These are phyloP conservation scores for Candida peoriensis DNA, from an alignment of 805 yeast species.

Conservation along the genomic window DNA sequence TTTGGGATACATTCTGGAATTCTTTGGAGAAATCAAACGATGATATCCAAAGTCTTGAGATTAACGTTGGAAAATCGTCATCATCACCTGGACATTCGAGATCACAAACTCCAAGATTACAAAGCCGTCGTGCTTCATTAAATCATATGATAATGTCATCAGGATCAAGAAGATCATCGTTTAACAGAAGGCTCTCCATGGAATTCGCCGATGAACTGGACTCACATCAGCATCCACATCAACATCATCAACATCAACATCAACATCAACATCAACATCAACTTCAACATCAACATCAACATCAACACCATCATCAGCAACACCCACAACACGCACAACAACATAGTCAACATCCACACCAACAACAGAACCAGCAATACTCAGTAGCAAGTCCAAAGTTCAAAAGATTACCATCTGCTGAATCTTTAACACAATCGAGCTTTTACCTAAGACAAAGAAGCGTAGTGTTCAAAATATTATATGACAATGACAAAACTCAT, in stretches of 20 bases:
- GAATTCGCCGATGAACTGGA: constrained; percentile 8
- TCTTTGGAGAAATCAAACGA: constrained; percentile 26
- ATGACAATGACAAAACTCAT: constrained; percentile 11
- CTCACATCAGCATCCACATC: not conserved
- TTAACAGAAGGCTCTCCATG: constrained; percentile 11
- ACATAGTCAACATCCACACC: too few relatives aligned
- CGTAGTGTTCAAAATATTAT: constrained; percentile 18
- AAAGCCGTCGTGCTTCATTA: constrained; percentile 17
- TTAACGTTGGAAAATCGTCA: constrained; percentile 18
- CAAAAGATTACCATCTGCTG: constrained; percentile 18
- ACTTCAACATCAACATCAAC: too few relatives aligned
- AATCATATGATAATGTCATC: constrained; percentile 12
- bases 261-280: too few relatives aligned
- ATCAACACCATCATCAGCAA: too few relatives aligned
- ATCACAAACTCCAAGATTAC: constrained; percentile 17
- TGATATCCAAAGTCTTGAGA: constrained; percentile 22
- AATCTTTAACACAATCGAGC: constrained; percentile 19
- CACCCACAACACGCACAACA: too few relatives aligned
- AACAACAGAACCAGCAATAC: too few relatives aligned
- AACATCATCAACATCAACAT: too few relatives aligned
- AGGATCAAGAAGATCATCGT: constrained; percentile 19
- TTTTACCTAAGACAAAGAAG: constrained; percentile 17
- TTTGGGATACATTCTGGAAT: constrained; percentile 30
- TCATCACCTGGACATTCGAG: constrained; percentile 21
- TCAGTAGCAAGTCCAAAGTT: not conserved